A percentile compares a stretch with the other conserved stretches of the same genome.
phyloP scores from a whole-genome alignment of 2,329 filamentous ascomycete species.

The Calonectria fujianensis region DNA sequence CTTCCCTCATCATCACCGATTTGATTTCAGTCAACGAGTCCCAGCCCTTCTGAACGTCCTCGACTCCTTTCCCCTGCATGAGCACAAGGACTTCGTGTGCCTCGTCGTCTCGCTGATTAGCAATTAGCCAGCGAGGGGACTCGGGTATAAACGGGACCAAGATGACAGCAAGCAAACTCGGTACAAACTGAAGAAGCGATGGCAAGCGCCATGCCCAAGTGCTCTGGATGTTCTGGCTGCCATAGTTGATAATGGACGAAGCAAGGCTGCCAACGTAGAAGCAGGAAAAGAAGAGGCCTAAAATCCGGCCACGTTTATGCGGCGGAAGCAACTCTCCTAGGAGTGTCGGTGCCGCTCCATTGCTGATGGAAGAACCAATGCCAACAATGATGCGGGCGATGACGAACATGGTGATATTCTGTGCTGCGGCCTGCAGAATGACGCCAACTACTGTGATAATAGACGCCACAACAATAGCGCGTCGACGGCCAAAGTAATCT shows the following conservation, averaged over 20 bases:
- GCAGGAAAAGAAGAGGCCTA: slow-evolving; percentile 52
- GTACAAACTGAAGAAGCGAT: slow-evolving; percentile 56
- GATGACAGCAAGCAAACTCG: slow-evolving; percentile 45
- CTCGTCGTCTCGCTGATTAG: slow-evolving; percentile 56
- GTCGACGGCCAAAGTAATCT: slow-evolving; percentile 54
- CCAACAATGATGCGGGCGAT: slow-evolving; percentile 68
- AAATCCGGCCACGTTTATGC: slow-evolving; percentile 42
- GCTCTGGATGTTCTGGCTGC: slow-evolving; percentile 51
- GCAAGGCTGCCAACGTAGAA: slow-evolving; percentile 57
- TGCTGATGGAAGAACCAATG: slow-evolving; percentile 65
- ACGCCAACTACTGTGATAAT: slow-evolving; percentile 66
- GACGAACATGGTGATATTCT: slow-evolving; percentile 72
- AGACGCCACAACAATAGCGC: slow-evolving; percentile 54
- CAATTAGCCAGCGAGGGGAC: slow-evolving; percentile 61
- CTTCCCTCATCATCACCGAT: slow-evolving; percentile 50
- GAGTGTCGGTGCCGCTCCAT: slow-evolving; percentile 67
- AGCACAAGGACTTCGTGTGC: slow-evolving; percentile 61
- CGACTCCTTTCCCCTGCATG: slow-evolving; percentile 63
- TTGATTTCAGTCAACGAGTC: slow-evolving; percentile 50
- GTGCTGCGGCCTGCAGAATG: slow-evolving; percentile 67
- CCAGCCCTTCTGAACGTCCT: slow-evolving; percentile 39
- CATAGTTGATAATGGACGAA: slow-evolving; percentile 52
- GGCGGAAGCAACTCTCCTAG: slow-evolving; percentile 69
- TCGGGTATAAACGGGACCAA: slow-evolving; percentile 42
- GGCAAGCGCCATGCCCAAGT: slow-evolving; percentile 61